Evolutionary conservation across 2,329 filamentous ascomycete genomes (phyloP), one percentile per base, ranked within the genome.

Genomic region (Scedosporium dehoogii): DNA sequence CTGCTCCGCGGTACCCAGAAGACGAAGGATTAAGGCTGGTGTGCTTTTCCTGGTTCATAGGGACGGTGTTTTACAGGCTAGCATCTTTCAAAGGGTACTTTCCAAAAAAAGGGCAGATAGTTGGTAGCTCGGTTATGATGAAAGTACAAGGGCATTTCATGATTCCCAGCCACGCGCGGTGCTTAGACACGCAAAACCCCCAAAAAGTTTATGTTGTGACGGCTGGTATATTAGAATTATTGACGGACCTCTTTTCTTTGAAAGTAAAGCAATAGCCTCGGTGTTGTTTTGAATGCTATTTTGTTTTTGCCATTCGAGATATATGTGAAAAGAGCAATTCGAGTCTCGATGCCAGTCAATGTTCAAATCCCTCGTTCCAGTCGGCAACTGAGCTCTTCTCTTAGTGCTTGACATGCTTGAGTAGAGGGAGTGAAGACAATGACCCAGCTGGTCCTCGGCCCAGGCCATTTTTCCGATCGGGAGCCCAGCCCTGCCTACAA

Each of bases 1-100:
- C 88, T 99, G 82, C 87, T 99, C 78, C 93, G 94, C 84, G 94
- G 94, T 96, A 97, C 94, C 78, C 94, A 99, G 85, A 99, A 99
- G 91, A 91, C 87, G 78, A 99, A 99, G 91, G 96, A 99, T 72
- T 93, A 92, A 82, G 73, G 70, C 68, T 71, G 70, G 71, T 73
- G 59, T 64, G 69, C 76, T 73, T 75, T 79, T 80, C 75, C 79
- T 79, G 80, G 79, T 80, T 78, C 78, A 79, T 78, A 81, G 80
- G 81, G 80, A 82, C 82, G 84, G 85, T 85, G 84, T 86, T 86
- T 63, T 60, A 59, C 57, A 51, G 62, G 81, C 79, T 83, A 84
- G 80, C 81, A 84, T 82, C 81, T 79, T 80, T 81, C 77, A 62
- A 76, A 79, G 75, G 72, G 73, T 77, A 76, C 75, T 77, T 65